These are phyloP conservation scores for Trebouxiophyceae sp. DNA, from an alignment of 163 green algal genomes.

Conservation along the genomic window DNA sequence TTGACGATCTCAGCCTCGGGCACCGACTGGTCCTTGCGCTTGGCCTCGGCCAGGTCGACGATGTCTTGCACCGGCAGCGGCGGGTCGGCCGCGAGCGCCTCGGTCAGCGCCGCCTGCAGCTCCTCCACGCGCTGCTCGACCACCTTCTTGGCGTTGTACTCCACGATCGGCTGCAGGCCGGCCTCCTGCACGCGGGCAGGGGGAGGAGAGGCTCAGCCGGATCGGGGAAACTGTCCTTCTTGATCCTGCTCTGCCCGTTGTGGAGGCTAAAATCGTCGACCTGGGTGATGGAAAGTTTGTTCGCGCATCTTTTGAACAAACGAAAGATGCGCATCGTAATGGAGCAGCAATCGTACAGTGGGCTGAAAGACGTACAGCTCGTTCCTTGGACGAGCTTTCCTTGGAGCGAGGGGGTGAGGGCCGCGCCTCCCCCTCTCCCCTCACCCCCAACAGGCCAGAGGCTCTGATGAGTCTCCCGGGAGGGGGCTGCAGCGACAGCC, in stretches of 20 bases:
- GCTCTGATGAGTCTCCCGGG: no score
- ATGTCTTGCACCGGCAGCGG: constrained; percentile 36
- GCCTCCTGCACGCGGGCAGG: constrained; percentile 29
- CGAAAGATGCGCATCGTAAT: no score
- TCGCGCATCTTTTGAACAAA: no score
- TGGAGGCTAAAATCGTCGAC: no score
- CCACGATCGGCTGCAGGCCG: constrained; percentile 63
- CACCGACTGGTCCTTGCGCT: constrained; percentile 57
- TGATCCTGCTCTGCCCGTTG: constrained; percentile 18
- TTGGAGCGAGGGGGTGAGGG: no score
- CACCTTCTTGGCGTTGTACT: constrained; percentile 83
- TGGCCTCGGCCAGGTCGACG: constrained; percentile 47
- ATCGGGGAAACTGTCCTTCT: not conserved
- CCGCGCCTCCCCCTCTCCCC: no score
- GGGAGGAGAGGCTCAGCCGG: no score
- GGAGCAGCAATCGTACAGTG: not conserved
- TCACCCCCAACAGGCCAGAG: no score
- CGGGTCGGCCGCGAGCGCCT: constrained; percentile 57
- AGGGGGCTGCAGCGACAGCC: no score
- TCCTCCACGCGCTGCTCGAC: constrained; percentile 66
- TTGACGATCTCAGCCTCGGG: constrained; percentile 56
- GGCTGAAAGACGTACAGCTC: not conserved
- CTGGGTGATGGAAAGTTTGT: no score
- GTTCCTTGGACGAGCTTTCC: not conserved
- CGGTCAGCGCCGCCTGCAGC: constrained; percentile 60